These are phyloP conservation scores for Chamaecrista fasciculata DNA, from an alignment of 306 rosid genomes.

Conservation along the genomic window DNA sequence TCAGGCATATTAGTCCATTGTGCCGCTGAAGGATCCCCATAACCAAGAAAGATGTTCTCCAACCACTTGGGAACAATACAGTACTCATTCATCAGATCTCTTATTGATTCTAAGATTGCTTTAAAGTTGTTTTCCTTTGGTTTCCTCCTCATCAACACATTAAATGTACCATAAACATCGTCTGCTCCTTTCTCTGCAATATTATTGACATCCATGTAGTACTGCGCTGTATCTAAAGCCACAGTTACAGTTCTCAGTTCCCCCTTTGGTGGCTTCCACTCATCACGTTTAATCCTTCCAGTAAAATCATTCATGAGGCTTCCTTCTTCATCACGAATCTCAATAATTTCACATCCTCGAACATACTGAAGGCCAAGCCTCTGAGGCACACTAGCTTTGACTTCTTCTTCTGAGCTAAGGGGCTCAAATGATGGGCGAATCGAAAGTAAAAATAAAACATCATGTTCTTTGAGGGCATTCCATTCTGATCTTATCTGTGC, in stretches of 20 bases:
- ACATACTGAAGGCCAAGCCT: conserved; percentile 93
- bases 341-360: conserved; percentile 92
- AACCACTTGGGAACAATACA: conserved; percentile 98
- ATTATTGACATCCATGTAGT: conserved; percentile 90
- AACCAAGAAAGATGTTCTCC: conserved; percentile 86
- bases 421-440: conserved; percentile 92
- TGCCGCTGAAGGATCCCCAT: conserved; percentile 96
- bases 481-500: conserved; percentile 95
- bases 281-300: conserved; percentile 89
- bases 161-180: conserved; percentile 92
- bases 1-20: conserved; percentile 98
- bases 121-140: conserved; percentile 98
- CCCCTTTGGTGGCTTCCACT: conserved; percentile 99
- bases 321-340: conserved; percentile 91
- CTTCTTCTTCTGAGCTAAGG: conserved; percentile 82
- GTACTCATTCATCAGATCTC: conserved; percentile 95
- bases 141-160: conserved; percentile 93
- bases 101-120: conserved; percentile 94
- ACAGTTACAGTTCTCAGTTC: conserved; percentile 91
- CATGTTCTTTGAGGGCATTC: conserved; percentile 95
- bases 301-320: conserved; percentile 94
- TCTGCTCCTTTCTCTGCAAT: conserved; percentile 89
- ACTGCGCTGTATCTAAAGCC: conserved; percentile 98
- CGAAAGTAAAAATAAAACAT: conserved; percentile 85
- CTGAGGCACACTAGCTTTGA: conserved; percentile 82